Base-by-base conservation (phyloP, 257 asterid species). In the Lycium barbarum region DNA sequence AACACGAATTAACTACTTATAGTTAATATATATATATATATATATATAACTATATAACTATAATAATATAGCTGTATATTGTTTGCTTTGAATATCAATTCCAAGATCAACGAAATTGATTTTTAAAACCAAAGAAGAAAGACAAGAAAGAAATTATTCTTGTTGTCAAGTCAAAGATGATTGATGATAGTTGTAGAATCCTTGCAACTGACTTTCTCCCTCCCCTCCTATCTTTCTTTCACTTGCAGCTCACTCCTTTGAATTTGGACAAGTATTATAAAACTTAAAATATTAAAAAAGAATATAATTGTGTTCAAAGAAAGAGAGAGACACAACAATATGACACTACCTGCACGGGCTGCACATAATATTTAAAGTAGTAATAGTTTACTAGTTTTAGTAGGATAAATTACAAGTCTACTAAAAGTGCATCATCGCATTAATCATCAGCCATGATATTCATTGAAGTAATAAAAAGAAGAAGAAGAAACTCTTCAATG, bases 401-500 rank as follows among this genome's bases (percentile, higher is more conserved):
- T 11, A 7, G 81, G 62, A 47, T 11, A 74, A 47, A 49, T 74
- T 74, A 22, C 81, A 6, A 74, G 43, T 74, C 62, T 22, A 49
- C 22, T 22, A 13, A 22, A 13, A 1, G 45, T 74, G 62, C 81
- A 74, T 74, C 81, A 74, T 74, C 9, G 45, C 81, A 49, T 74
- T 45, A 62, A 74, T 74, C 81, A 74, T 74, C 59, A 49, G 11
- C 22, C 59, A 49, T 20, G 62, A 74, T 49, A 74, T 49, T 22
- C 45, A 20, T 36, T 20, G 6, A 4, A 40, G 6, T 5, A 38
- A 70, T 35, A 38, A 36, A 15, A 2, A 68, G 33, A 40, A 38
- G 3, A 70, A 51, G 12, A 38, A 70, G 14, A 26, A 26, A 26
- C 33, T 26, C 8, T 40, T 70, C 9, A 38, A 74, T 9, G 81